A percentile compares a stretch with the other conserved stretches of the same genome.
Evolutionary conservation across 805 yeast species (phyloP).

Genomic region (Ogataea kodamae): DNA sequence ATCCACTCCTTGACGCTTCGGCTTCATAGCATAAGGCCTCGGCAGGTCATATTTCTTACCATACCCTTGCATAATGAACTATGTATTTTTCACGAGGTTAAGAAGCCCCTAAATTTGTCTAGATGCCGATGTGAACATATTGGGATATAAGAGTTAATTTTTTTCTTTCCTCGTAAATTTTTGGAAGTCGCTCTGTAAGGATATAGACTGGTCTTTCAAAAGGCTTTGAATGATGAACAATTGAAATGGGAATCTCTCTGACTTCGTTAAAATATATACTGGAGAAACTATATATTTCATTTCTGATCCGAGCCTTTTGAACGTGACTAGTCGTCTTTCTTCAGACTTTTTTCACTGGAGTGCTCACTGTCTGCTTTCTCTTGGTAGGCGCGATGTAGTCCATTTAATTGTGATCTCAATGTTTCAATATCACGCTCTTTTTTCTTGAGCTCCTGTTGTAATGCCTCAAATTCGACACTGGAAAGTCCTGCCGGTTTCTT

Average conservation of each 20-base stretch:
- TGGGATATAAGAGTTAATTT: too few species aligned
- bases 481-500: slow-evolving; percentile 41
- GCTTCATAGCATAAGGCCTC: slow-evolving; percentile 38
- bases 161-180: neutral
- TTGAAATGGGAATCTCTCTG: slow-evolving; percentile 36
- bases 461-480: slow-evolving; percentile 22
- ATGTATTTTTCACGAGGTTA: slow-evolving; percentile 6
- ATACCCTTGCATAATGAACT: slow-evolving; percentile 31
- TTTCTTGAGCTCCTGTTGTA: slow-evolving; percentile 17
- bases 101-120: slow-evolving; percentile 10
- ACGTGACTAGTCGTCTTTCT: slow-evolving; percentile 7
- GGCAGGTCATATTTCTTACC: slow-evolving; percentile 38
- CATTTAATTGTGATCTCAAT: slow-evolving; percentile 42
- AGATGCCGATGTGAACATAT: too few species aligned
- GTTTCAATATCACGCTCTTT: slow-evolving; percentile 26
- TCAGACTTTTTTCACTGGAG: neutral
- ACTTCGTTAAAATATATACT: slow-evolving; percentile 27
- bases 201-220: slow-evolving; percentile 3
- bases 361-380: slow-evolving; percentile 29
- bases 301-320: slow-evolving; percentile 7
- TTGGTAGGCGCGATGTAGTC: slow-evolving; percentile 41
- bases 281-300: slow-evolving; percentile 27
- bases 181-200: slow-evolving; percentile 6
- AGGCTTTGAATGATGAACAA: slow-evolving; percentile 25
- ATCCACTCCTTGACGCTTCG: slow-evolving; percentile 25